A percentile compares a stretch with the other conserved stretches of the same genome.
Conservation (phyloP, 2,329 filamentous ascomycete genomes). For the Aureobasidium sp. region DNA sequence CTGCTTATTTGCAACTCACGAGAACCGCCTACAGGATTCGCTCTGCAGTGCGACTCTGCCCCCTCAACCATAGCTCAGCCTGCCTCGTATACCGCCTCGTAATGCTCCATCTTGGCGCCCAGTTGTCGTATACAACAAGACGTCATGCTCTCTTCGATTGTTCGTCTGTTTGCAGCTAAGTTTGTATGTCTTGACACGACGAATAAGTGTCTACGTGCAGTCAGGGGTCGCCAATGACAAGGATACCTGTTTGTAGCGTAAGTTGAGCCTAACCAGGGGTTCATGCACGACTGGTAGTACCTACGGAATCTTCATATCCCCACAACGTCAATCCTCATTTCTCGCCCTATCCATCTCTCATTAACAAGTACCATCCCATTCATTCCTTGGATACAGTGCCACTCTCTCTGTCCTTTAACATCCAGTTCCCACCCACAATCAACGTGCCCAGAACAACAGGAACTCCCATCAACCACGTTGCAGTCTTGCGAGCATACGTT, state of each 20-base stretch:
- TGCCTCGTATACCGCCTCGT: constrained; percentile 1
- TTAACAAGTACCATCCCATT: neutral
- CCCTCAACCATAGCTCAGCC: neutral
- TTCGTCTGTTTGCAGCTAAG: neutral
- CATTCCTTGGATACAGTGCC: neutral
- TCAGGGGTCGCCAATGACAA: neutral
- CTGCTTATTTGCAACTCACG: constrained; percentile 4
- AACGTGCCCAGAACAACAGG: constrained; percentile 17
- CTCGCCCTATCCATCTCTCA: neutral
- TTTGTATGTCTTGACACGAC: neutral
- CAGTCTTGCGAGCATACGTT: constrained; percentile 17
- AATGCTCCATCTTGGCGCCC: constrained; percentile 1
- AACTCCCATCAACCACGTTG: constrained; percentile 19
- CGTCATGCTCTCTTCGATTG: neutral
- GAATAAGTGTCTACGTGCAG: neutral
- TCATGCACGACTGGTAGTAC: constrained; percentile 3
- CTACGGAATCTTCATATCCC: neutral
- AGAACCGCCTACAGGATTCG: neutral
- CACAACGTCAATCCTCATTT: neutral
- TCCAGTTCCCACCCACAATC: constrained; percentile 16
- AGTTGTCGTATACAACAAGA: neutral
- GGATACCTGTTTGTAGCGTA: neutral
- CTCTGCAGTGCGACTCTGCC: neutral
- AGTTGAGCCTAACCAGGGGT: neutral
- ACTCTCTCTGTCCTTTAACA: neutral